Base-by-base conservation (phyloP, 805 yeast species). In the Ascoidea asiatica region DNA sequence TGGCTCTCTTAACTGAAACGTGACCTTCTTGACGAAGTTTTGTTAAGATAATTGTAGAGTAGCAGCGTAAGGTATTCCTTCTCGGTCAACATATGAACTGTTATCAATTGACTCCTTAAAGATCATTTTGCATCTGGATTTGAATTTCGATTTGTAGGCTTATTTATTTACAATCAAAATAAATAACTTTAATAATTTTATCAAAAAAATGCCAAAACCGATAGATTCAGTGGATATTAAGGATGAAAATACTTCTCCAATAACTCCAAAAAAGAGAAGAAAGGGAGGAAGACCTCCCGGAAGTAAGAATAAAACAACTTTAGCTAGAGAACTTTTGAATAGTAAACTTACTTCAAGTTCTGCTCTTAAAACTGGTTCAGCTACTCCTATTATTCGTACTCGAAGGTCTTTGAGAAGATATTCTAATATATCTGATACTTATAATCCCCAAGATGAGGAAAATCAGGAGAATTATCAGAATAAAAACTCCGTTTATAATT, bases 241-340 rank as follows among this genome's bases (percentile, higher is more conserved):
- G 49, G 46, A 56, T n/a, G 58, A 53, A 33, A 64, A 54, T 6
- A 64, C 57, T 11, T 63, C 19, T 7, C 21, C 20, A 37, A 37
- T 19, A n/a, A 37, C 36, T 5, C 51, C 45, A 42, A 43, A 41
- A 54, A n/a, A n/a, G n/a, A 44, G 38, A 53, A 38, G 63, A 52
- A 52, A 64, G 43, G 47, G 66, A 46, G 56, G 67, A 39, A 39
- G 67, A 48, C 50, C 46, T 13, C 45, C 55, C 40, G 39, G 55
- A 46, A 39, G 55, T 8, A 52, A 51, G 37, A 56, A 43, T 15
- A 48, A 46, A 11, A 55, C 57, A 48, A 55, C 51, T 29, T 58
- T 51, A 13, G 58, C 46, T 18, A 60, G 49, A 46, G 58, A 49
- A 46, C 56, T 56, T 49, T 56, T 48, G 41, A 57, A 47, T 15